Evolutionary conservation across 768 basidiomycete species (phyloP).

Genomic region (Chalciporus piperatus): DNA sequence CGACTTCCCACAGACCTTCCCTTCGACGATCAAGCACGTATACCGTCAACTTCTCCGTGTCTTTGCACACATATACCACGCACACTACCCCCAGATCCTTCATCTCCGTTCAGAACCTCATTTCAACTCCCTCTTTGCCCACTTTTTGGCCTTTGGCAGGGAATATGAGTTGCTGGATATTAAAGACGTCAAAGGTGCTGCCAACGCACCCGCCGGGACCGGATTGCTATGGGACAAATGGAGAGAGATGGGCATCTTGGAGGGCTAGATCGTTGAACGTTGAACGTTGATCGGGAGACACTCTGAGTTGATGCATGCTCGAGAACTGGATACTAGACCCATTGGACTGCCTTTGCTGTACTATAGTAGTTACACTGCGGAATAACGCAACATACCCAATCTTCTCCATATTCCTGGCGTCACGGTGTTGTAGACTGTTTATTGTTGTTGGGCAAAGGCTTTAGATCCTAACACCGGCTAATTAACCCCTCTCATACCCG

Average conservation of each 20-base stretch:
- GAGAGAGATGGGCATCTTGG: slow-evolving; percentile 81
- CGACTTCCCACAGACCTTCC: slow-evolving; percentile 84
- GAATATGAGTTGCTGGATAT: slow-evolving; percentile 91
- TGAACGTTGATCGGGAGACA: background rate
- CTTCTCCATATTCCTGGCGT: background rate
- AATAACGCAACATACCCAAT: slow-evolving; percentile 1
- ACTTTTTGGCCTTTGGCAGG: slow-evolving; percentile 93
- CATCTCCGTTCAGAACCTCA: slow-evolving; percentile 93
- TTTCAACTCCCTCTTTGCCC: slow-evolving; percentile 96
- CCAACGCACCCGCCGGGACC: slow-evolving; percentile 61
- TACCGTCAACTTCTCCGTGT: slow-evolving; percentile 96
- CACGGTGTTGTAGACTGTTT: background rate
- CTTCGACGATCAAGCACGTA: slow-evolving; percentile 86
- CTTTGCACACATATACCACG: slow-evolving; percentile 96
- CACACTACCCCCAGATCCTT: slow-evolving; percentile 87
- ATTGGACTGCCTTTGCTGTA: slow-evolving; percentile 12
- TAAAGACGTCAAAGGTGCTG: slow-evolving; percentile 78
- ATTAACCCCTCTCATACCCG: slow-evolving; percentile 4
- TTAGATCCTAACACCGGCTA: background rate
- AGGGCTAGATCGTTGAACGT: slow-evolving; percentile 26
- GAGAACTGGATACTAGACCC: background rate
- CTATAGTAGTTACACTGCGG: slow-evolving; percentile 5
- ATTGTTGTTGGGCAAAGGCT: background rate
- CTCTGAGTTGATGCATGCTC: background rate
- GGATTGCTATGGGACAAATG: slow-evolving; percentile 86